Base-by-base conservation (phyloP, 1,284 basidiomycete genomes). In the Naganishia cerealis region DNA sequence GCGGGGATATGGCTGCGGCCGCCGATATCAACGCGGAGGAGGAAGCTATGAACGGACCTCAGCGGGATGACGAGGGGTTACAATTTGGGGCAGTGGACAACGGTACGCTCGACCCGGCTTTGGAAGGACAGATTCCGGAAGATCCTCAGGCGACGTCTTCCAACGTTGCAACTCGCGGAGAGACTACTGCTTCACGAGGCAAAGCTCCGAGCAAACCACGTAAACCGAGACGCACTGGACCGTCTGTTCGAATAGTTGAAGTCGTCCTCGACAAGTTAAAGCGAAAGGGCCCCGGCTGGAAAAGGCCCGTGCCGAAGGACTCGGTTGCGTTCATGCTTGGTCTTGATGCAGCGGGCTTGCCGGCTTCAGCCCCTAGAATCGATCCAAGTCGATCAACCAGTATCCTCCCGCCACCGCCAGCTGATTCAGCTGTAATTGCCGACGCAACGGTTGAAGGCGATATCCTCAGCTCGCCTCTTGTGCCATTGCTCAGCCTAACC, bases 381-480 rank as follows among this genome's bases (percentile, higher is more conserved):
- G 21, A 50, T 50, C 46, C 21, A 15, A 63, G 61, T 42, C 33
- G 61, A 10, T 54, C 39, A 29, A 39, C 61, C 15, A 63, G 61
- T 39, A 63, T 63, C 39, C 53, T 63, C 8, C 61, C 59, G 1
- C 59, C 61, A 16, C 61, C 61, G 24, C 58, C 58, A 48, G 50
- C 50, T 6, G 38, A 54, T 36, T 6, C 40, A 6, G 43, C 40
- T 10, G n/a, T 10, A 21, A 2, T 15, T 18, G n/a, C 21, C 46
- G 46, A 50, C n/a, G 43, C 15, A 46, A 2, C 24, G 46, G n/a
- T 24, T 24, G 46, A n/a, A 13, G 46, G 29, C 29, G 6, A 50
- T 24, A 21, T 50, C 9, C n/a, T n/a, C 46, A 50, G 46, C 24
- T 50, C 46, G 21, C 46, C 46, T 50, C 46, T n/a, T 18, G 46